Evolutionary conservation across 139 green algal species (phyloP).

Genomic region (Cymbomonas tetramitiformis): DNA sequence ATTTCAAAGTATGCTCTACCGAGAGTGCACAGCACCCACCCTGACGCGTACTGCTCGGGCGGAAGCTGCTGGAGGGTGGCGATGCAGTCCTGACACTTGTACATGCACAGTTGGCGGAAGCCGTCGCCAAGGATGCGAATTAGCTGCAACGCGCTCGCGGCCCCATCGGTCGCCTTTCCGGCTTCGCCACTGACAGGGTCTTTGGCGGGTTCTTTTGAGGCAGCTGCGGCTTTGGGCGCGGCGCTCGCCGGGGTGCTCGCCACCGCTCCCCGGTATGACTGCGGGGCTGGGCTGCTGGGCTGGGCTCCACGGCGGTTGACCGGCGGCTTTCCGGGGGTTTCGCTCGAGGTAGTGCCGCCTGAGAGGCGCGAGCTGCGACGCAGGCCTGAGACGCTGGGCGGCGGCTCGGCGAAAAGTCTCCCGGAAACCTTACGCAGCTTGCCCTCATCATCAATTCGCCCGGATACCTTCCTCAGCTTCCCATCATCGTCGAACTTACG

Average conservation of each 20-base stretch:
- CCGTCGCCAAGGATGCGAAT: conserved; percentile 42
- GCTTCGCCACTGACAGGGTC: no score
- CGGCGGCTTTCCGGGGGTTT: no score
- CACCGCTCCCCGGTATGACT: no score
- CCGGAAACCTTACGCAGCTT: conserved; percentile 36
- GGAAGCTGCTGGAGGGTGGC: conserved; percentile 43
- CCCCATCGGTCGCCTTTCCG: conserved; percentile 18
- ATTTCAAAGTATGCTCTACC: conserved; percentile 67
- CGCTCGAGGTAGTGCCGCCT: no score
- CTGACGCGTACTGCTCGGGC: conserved; percentile 48
- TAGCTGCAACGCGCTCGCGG: conserved; percentile 34
- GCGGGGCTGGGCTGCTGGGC: no score
- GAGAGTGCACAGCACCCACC: conserved; percentile 58
- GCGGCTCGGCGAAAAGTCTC: conserved; percentile 18
- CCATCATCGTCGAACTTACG: not conserved
- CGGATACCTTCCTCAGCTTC: not conserved
- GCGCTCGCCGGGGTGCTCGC: no score
- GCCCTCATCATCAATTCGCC: conserved; percentile 26
- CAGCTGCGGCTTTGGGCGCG: no score
- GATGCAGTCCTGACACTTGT: conserved; percentile 54
- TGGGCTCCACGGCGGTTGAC: no score
- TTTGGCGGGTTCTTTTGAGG: no score
- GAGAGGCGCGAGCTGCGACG: conserved; percentile 10
- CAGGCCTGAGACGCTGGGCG: no score
- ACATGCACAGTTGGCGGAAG: conserved; percentile 49